Evolutionary conservation across 768 basidiomycete genomes (phyloP), one percentile per base, ranked within the genome.

Genomic region (Asterophora parasitica): DNA sequence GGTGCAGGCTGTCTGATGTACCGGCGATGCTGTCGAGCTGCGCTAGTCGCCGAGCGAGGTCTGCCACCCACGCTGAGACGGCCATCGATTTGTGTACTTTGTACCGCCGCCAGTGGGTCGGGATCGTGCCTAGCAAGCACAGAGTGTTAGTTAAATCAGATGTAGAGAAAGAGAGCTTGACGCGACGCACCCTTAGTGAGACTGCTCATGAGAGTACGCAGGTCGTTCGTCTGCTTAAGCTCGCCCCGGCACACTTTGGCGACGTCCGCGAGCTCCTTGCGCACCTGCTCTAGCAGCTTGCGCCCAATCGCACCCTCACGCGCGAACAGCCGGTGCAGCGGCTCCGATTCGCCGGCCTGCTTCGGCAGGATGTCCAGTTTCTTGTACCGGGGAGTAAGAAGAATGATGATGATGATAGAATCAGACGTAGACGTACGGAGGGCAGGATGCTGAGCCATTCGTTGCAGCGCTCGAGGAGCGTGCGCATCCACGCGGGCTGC

Each of bases 401-500:
- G 36, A 51, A 28, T 4, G 37, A n/a, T n/a, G n/a, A n/a, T n/a
- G n/a, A n/a, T n/a, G n/a, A n/a, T n/a, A 16, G 43, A 19, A 43
- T 26, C 5, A 44, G 27, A 6, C 46, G 15, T 42, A 20, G 42
- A 62, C 82, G 58, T 59, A 92, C 93, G 35, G 75, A 65, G 31
- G 94, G 95, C 4, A 98, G 64, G 43, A 79, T 74, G 3, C 68
- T 69, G 42, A 93, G 75, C 92, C 93, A 95, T 61, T 90, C 88
- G 33, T 79, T 74, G 61, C 92, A 90, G 33, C 90, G 83, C 45
- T 88, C 85, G 42, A 85, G 73, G 33, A 97, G 71, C 15, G 78
- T 74, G 27, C 88, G 80, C 95, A 98, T 98, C 95, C 95, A 99
- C 1, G 86, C 88, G 16, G 95, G 94, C 60, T 87, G 82, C 4